Base-by-base conservation (phyloP, 768 basidiomycete genomes). In the Termitomyces sp. region DNA sequence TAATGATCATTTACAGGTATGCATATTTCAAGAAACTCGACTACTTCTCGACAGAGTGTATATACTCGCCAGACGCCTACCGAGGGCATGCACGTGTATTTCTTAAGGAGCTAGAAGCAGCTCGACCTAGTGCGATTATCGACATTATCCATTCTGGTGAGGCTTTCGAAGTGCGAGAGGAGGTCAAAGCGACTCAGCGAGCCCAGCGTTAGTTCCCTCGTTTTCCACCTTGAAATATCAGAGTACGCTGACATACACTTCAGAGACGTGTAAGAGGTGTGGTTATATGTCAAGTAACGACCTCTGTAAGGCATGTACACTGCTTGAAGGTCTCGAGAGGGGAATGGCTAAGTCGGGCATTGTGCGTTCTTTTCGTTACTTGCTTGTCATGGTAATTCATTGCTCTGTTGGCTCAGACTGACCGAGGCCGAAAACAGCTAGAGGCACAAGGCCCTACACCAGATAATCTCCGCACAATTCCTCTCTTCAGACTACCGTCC, bases 21-120 rank as follows among this genome's bases (percentile, higher is more conserved):
- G 96, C 96, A 9, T 98, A 99, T 73, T 98, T 98, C 79, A 98
- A 96, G 78, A 97, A 98, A 72, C 80, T 99, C 21, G 95, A 98
- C 68, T 99, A 99, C 71, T 98, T 97, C 73, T 98, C 95, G 2
- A 99, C 96, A 8, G 97, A 99, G 69, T 99, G 97, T 70, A 98
- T 98, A 63, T 99, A 99, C 71, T 95, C 95, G 4, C 96, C 97
- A 9, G 97, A 98, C 69, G 97, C 97, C 5, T 99, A 99, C 69
- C 89, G 97, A 8, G 97, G 97, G 0, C 95, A 98, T 68, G 95
- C 97, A 1, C 82, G 97, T 47, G 85, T 84, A 0, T 96, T 98
- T 65, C 82, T 99, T 38, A 99, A 99, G 71, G 93, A 97, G 61
- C 79, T 98, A 14, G 97, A 99, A 75, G 92, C 89, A 0, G 89